A percentile compares a stretch with the other conserved stretches of the same genome.
Conservation (phyloP, 495 filamentous ascomycete genomes). For the Annulohypoxylon bovei region DNA sequence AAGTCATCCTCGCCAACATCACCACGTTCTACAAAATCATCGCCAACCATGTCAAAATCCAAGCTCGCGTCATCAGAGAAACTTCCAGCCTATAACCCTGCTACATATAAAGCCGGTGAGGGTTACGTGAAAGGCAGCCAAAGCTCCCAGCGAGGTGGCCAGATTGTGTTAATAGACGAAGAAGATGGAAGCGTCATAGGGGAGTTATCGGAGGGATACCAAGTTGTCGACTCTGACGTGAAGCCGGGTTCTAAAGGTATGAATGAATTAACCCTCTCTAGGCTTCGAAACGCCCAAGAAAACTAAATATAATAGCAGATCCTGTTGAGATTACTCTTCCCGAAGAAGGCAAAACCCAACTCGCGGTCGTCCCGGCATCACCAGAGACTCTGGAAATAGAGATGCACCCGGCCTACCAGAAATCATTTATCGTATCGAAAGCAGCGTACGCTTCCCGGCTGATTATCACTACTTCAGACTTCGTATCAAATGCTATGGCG, state of each 20-base stretch:
- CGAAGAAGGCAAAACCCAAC: conserved; percentile 71
- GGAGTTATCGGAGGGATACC: conserved; percentile 83
- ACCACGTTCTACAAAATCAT: conserved; percentile 53
- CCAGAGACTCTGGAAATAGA: conserved; percentile 83
- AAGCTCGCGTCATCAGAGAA: conserved; percentile 52
- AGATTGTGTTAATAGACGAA: conserved; percentile 95
- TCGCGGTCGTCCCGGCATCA: conserved; percentile 78
- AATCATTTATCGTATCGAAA: conserved; percentile 86
- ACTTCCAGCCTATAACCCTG: conserved; percentile 78
- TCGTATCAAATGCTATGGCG: conserved; percentile 78
- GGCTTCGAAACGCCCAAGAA: background rate
- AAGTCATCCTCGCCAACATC: conserved; percentile 52
- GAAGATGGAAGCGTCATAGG: conserved; percentile 96
- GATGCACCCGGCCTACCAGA: conserved; percentile 87
- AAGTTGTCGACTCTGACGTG: conserved; percentile 78
- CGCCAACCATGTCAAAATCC: conserved; percentile 49
- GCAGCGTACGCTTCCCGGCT: conserved; percentile 91
- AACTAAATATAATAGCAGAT: conserved; percentile 59
- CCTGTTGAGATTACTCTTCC: conserved; percentile 92
- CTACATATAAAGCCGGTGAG: conserved; percentile 79
- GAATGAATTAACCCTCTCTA: conserved; percentile 10
- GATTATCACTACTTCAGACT: conserved; percentile 85
- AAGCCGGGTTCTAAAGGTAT: conserved; percentile 88
- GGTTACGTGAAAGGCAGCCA: conserved; percentile 70
- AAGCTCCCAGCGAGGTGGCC: conserved; percentile 64